Evolutionary conservation across 208 protist genomes (phyloP), one percentile per base, ranked within the genome.

Genomic region (Leishmania mexicana): DNA sequence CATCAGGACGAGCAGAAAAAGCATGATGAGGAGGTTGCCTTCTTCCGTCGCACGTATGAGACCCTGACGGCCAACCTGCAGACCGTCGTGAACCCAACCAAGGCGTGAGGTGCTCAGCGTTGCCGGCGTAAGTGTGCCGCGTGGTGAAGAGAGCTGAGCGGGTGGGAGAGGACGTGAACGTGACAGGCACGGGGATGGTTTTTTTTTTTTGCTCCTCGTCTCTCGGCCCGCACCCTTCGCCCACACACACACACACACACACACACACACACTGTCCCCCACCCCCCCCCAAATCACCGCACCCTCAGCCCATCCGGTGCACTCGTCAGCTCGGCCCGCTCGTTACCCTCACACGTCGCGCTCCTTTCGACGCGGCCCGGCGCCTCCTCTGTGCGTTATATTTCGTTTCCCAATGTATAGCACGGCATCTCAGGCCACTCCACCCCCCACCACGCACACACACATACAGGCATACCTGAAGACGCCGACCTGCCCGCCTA

Each of bases 1-100:
- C 92, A 98, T 0, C 89, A 96, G 78, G 94, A 87, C 73, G 98
- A 98, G 81, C 94, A 98, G 82, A 97, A 96, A 83, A 99, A 99
- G 80, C 98, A 99, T 88, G 90, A 92, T 17, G 99, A 99, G 80
- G 99, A 99, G 81, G 94, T 99, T 21, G 89, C 90, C 58, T 99
- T 99, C 92, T 98, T 99, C 84, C 97, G 98, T 45, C 89, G 93
- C 57, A 98, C 97, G 13, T 99, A 99, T 83, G 92, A 98, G 79
- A 98, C 98, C 71, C 96, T 99, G 73, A 99, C 98, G 54, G 89
- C 95, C 15, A 96, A 98, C 67, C 83, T 98, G 76, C 94, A 98
- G 86, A 97, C 94, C 2, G 89, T 98, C 6, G 89, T 96, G 74
- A 97, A 97, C 81, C 91, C 94, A 4, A 93, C 90, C 21, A 97